Base-by-base conservation (phyloP, 225 moss, liverwort and hornwort genomes). In the Ulota crispa region DNA sequence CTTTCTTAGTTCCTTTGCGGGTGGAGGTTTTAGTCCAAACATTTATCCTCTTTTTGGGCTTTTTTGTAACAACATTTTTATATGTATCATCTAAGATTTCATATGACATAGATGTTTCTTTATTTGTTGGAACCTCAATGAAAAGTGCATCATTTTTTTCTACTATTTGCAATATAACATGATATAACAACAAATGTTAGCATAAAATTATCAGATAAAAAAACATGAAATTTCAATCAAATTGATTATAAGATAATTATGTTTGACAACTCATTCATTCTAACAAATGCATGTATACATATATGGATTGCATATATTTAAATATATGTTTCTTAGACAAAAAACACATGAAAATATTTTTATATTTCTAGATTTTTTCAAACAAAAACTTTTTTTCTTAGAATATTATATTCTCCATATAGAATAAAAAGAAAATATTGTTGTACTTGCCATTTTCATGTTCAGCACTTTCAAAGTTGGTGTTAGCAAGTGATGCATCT, bases 11-110 rank as follows among this genome's bases (percentile, higher is more conserved):
- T 81, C 89, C 90, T 59, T 95, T 96, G 0, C 93, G 90, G 4
- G 86, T 85, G 1, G 93, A 83, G 5, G 91, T 87, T 86, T 93
- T 96, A 3, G 93, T 92, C 96, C 94, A 96, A 32, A 93, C 86
- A 80, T 92, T 96, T 67, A 76, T 13, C 64, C 86, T 87, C 63
- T 92, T 96, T 75, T 89, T 96, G 26, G 87, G 84, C 69, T 92
- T 95, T 15, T 70, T 81, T 0, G 75, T 42, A 32, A 90, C 65
- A 13, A 78, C 70, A 36, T 96, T 94, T 76, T 78, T 90, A 0
- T n/a, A 78, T 78, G 70, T 3, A 75, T 77, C 84, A 62, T 86
- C 82, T 10, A 74, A 74, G 69, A 4, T 63, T 27, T 88, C 86
- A 62, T 79, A 84, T 7, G 82, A 71, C 10, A 67, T 57, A 1